phyloP scores from a whole-genome alignment of 768 basidiomycete genomes.

The Auriscalpium microsporum region DNA sequence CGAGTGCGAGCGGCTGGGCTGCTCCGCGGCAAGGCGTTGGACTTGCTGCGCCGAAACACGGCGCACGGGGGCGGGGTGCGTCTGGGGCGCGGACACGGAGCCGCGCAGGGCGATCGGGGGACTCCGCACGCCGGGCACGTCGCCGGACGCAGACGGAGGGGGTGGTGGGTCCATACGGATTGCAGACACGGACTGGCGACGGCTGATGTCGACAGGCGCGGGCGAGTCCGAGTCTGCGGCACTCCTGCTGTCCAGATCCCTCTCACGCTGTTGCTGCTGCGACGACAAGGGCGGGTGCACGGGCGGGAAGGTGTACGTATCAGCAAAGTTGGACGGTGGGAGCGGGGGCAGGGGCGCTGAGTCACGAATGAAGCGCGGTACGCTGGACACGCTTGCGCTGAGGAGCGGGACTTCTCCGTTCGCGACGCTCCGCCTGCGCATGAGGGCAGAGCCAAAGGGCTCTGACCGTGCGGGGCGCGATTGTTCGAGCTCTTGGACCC shows the following conservation, averaged over 20 bases:
- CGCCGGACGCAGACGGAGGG: slow-evolving; percentile 2
- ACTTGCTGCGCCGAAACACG: neutral
- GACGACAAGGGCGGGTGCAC: slow-evolving; percentile 13
- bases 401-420: slow-evolving; percentile 7
- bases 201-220: slow-evolving; percentile 38
- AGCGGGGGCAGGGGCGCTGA: neutral
- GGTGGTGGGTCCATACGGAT: slow-evolving; percentile 37
- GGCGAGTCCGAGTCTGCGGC: slow-evolving; percentile 35
- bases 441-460: neutral
- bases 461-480: slow-evolving; percentile 22
- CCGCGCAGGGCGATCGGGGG: neutral
- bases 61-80: neutral
- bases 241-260: slow-evolving; percentile 30
- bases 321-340: neutral
- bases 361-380: no score
- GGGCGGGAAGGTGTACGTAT: slow-evolving; percentile 13
- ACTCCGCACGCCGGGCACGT: neutral
- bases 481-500: slow-evolving; percentile 64
- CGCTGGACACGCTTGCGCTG: neutral
- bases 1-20: neutral
- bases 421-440: slow-evolving; percentile 17
- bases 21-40: neutral
- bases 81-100: neutral
- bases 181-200: slow-evolving; percentile 42
- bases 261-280: slow-evolving; percentile 24